Evolutionary conservation across 164 flowering plant species (phyloP), one percentile per base, ranked within the genome.

Genomic region (Chloranthus sessilifolius): DNA sequence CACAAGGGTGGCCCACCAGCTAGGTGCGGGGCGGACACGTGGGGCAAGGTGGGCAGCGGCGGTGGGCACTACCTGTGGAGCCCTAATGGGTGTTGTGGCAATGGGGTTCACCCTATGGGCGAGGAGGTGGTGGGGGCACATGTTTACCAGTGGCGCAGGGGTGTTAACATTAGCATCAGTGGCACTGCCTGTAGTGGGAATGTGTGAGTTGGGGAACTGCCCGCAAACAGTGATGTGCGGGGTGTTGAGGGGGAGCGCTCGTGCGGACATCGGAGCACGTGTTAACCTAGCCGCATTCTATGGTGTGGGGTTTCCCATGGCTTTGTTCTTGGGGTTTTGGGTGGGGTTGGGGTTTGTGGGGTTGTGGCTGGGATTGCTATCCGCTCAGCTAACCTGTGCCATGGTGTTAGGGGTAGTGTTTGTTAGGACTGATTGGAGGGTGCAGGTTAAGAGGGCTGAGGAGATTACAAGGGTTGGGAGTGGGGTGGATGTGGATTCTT

Each of bases 131-230:
- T 64, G 68, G 68, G 68, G 54, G n/a, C 11, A 11, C 2, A 43
- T 58, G 56, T 58, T 64, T 30, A 53, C 63, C 0, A 16, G 14
- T 3, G 68, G 40, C 17, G 21, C 47, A 3, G 59, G 47, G 11
- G 43, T 64, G 11, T 24, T 64, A 17, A 30, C 16, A 11, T 29
- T 64, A 20, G 53, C 68, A 0, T 23, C 43, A 3, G 20, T 51
- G 10, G 68, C 52, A 3, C 16, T 64, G 20, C 63, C 68, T 17
- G 53, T 64, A 8, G 47, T 58, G 14, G 68, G 68, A 11, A 20
- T 53, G 16, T 63, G 67, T 27, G 67, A 63, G 67, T n/a, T 63
- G 25, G 62, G 62, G 5, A 63, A 63, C 31, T 50, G 62, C 33
- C 62, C 67, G 3, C 67, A 63, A 26, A 63, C 67, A 9, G 31